These are phyloP conservation scores for Vickermania ingenoplastis DNA, from an alignment of 208 protist species.

Conservation along the genomic window DNA sequence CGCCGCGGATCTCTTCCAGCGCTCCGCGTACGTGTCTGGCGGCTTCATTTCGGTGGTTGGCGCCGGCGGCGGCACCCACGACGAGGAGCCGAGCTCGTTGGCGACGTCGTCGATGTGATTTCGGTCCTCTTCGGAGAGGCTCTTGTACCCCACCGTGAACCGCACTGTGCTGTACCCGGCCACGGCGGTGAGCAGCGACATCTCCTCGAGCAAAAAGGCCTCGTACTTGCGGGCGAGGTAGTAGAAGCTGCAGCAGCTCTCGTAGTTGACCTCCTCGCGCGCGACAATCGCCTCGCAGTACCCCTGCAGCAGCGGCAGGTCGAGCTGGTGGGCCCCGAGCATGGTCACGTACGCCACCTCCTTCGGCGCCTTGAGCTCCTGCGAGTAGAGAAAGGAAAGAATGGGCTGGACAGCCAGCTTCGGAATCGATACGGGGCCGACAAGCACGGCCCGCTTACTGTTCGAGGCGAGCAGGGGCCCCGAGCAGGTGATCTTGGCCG, in stretches of 20 bases:
- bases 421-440: constrained; percentile 65
- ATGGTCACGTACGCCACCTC: constrained; percentile 53
- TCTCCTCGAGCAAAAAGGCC: constrained; percentile 66
- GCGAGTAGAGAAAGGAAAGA: constrained; percentile 68
- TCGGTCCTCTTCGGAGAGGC: constrained; percentile 34
- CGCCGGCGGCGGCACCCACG: constrained; percentile 54
- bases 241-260: constrained; percentile 65
- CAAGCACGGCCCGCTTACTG: constrained; percentile 47
- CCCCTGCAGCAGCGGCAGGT: constrained; percentile 44
- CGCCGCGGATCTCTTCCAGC: constrained; percentile 29
- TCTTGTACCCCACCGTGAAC: constrained; percentile 26
- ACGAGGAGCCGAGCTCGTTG: constrained; percentile 38
- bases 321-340: constrained; percentile 53
- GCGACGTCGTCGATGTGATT: constrained; percentile 53
- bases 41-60: constrained; percentile 37
- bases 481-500: constrained; percentile 33
- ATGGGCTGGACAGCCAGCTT: constrained; percentile 43
- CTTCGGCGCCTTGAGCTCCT: constrained; percentile 29
- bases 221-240: constrained; percentile 53
- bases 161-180: constrained; percentile 52
- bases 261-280: constrained; percentile 74
- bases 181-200: constrained; percentile 58
- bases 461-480: constrained; percentile 12
- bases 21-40: constrained; percentile 28
- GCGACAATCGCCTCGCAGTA: constrained; percentile 69